phyloP scores from a whole-genome alignment of 768 basidiomycete species.

The Agaricus subrufescens region DNA sequence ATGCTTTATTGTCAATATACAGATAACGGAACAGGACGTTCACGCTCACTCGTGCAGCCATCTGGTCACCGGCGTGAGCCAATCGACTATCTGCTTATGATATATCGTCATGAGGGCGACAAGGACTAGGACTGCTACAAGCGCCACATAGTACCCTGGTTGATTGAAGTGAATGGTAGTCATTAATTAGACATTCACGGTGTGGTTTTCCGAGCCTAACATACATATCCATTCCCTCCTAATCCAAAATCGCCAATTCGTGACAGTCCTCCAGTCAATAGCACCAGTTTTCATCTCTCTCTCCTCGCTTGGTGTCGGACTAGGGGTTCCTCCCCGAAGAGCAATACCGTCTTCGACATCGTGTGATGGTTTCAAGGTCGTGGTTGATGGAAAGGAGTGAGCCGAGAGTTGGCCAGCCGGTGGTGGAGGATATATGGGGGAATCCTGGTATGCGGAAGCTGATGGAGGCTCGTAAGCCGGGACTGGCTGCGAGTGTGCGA shows the following conservation, averaged over 20 bases:
- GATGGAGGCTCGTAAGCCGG: neutral
- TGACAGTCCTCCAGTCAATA: slow-evolving; percentile 40
- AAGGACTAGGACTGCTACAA: slow-evolving; percentile 41
- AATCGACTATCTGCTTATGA: slow-evolving; percentile 67
- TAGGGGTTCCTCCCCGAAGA: slow-evolving; percentile 40
- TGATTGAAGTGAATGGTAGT: neutral
- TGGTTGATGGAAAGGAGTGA: neutral
- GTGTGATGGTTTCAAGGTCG: neutral
- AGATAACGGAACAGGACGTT: neutral
- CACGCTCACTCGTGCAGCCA: slow-evolving; percentile 57
- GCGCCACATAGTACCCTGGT: slow-evolving; percentile 48
- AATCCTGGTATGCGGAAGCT: neutral
- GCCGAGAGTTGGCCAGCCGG: neutral
- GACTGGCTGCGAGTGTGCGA: neutral
- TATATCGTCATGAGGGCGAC: slow-evolving; percentile 54
- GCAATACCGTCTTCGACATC: neutral
- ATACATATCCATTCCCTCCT: slow-evolving; percentile 53
- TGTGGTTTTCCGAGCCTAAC: slow-evolving; percentile 17
- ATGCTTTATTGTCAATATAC: neutral
- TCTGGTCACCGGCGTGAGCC: slow-evolving; percentile 60
- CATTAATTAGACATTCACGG: neutral
- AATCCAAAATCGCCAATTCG: slow-evolving; percentile 47
- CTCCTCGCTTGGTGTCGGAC: slow-evolving; percentile 60
- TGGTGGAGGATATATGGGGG: neutral
- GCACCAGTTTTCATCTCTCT: slow-evolving; percentile 37